Evolutionary conservation across 225 moss, liverwort and hornwort genomes (phyloP).

Genomic region (Physcomitrellopsis africana): DNA sequence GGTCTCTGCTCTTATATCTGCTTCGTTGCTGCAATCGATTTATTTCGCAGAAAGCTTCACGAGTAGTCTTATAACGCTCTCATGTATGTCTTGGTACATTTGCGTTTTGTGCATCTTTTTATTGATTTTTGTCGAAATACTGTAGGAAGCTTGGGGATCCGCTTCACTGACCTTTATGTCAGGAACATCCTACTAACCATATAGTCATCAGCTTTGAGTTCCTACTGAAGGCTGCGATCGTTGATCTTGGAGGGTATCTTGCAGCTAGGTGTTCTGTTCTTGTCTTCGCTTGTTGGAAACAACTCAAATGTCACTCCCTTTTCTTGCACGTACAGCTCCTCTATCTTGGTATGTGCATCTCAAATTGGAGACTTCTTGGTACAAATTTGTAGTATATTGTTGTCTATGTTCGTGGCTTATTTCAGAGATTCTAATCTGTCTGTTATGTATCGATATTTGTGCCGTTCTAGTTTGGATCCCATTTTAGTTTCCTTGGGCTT

Average conservation of each 20-base stretch:
- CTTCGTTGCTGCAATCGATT: conserved; percentile 24
- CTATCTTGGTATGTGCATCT: conserved; percentile 46
- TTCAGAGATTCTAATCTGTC: neutral
- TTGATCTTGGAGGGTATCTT: conserved; percentile 38
- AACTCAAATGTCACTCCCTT: conserved; percentile 48
- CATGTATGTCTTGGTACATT: neutral
- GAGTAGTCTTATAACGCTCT: neutral
- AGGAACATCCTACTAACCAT: neutral
- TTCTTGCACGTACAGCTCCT: conserved; percentile 73
- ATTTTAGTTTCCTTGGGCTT: neutral
- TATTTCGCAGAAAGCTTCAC: neutral
- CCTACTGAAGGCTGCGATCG: neutral
- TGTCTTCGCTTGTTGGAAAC: conserved; percentile 62
- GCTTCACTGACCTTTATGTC: conserved; percentile 10
- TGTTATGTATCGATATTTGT: neutral
- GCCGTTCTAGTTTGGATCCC: conserved; percentile 14
- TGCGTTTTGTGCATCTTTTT: conserved; percentile 15
- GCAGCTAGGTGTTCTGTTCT: conserved; percentile 87
- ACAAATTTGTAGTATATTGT: conserved; percentile 15
- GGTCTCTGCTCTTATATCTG: conserved; percentile 47
- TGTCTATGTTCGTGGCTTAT: neutral
- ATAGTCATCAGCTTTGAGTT: neutral
- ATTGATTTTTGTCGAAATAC: neutral
- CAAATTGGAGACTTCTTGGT: neutral
- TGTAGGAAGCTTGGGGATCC: conserved; percentile 14